Evolutionary conservation across 768 basidiomycete genomes (phyloP).

Genomic region (Panellus pusillus): DNA sequence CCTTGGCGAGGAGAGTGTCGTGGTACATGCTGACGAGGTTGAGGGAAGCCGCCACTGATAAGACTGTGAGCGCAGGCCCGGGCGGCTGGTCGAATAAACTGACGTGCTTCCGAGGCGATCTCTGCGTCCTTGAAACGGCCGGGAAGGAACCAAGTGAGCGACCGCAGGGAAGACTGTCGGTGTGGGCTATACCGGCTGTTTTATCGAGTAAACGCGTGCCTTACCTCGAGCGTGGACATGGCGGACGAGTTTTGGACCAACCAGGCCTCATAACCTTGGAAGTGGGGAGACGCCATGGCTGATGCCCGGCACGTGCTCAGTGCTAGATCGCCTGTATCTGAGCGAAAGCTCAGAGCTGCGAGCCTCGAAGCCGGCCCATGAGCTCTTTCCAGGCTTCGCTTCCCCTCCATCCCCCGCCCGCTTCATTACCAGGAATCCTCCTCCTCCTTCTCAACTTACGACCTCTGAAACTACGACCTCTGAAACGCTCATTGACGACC

Average conservation of each 20-base stretch:
- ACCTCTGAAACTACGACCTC: slow-evolving; percentile 18
- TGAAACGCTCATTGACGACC: slow-evolving; percentile 21
- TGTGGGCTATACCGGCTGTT: no score
- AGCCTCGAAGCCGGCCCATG: no score
- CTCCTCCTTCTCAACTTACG: slow-evolving; percentile 10
- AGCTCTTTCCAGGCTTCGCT: background rate
- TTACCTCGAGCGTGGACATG: slow-evolving; percentile 74
- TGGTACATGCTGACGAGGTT: slow-evolving; percentile 93
- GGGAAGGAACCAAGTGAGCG: slow-evolving; percentile 93
- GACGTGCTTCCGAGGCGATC: slow-evolving; percentile 89
- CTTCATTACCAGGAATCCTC: slow-evolving; percentile 4
- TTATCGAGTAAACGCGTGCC: no score
- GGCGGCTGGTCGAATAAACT: slow-evolving; percentile 39
- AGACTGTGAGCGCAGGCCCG: slow-evolving; percentile 19
- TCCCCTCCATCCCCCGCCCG: slow-evolving; percentile 18
- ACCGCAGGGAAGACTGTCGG: slow-evolving; percentile 66
- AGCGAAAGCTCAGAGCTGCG: no score
- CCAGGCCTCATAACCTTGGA: slow-evolving; percentile 73
- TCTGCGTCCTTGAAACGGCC: slow-evolving; percentile 98
- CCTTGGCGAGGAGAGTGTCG: slow-evolving; percentile 80
- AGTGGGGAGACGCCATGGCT: slow-evolving; percentile 61
- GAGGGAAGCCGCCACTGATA: slow-evolving; percentile 79
- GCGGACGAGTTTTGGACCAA: slow-evolving; percentile 83
- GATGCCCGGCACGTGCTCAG: no score
- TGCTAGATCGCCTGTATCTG: no score